Evolutionary conservation across 2,329 filamentous ascomycete genomes (phyloP).

Genomic region (Acrodontium crateriforme): DNA sequence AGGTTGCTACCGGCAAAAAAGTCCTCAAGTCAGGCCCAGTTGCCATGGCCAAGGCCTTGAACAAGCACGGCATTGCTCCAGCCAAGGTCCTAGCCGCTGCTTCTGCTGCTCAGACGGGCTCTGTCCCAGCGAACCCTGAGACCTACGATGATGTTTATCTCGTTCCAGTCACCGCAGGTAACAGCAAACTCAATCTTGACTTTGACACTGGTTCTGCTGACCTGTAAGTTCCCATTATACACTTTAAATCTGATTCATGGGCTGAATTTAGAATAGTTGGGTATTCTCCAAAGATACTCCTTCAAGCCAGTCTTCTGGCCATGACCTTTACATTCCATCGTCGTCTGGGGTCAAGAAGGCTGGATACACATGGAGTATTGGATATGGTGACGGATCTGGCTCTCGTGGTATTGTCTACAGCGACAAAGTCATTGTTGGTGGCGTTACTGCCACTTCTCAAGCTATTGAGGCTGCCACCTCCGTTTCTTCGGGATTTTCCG

Average conservation of each 20-base stretch:
- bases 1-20: constrained; percentile 17
- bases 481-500: constrained; percentile 40
- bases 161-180: constrained; percentile 47
- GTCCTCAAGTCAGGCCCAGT: constrained; percentile 25
- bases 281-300: constrained; percentile 50
- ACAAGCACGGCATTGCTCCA: constrained; percentile 23
- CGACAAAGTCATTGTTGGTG: constrained; percentile 49
- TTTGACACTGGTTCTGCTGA: constrained; percentile 59
- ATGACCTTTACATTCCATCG: constrained; percentile 43
- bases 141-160: constrained; percentile 28
- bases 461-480: constrained; percentile 51
- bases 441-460: constrained; percentile 44
- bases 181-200: constrained; percentile 50
- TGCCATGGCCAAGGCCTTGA: constrained; percentile 26
- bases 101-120: constrained; percentile 23
- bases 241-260: neutral
- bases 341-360: constrained; percentile 27
- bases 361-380: constrained; percentile 45
- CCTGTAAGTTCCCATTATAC: constrained; percentile 38
- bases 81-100: constrained; percentile 17
- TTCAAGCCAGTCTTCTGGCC: constrained; percentile 36
- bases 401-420: constrained; percentile 52
- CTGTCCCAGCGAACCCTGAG: constrained; percentile 26
- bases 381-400: constrained; percentile 51
- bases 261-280: constrained; percentile 44